Conservation (phyloP, 1,284 basidiomycete species). For the Termitomyces sp. region DNA sequence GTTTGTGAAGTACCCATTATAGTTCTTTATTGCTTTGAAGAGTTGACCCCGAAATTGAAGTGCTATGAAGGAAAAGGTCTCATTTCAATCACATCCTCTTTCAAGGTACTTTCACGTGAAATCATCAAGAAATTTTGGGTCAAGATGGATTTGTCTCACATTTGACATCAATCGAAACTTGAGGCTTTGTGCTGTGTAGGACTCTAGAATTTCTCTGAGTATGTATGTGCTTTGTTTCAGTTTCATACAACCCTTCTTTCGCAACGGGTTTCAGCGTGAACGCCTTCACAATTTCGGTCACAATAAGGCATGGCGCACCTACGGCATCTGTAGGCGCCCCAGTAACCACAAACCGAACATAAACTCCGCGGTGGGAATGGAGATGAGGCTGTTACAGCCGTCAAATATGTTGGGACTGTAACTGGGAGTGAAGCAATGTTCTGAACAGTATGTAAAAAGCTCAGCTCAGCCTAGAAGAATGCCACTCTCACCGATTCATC, state of each 20-base stretch:
- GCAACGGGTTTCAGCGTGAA: slow-evolving; percentile 39
- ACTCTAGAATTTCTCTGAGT: neutral
- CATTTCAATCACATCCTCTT: too few species aligned
- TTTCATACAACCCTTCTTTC: slow-evolving; percentile 32
- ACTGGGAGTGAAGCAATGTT: slow-evolving; percentile 51
- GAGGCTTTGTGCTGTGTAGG: neutral
- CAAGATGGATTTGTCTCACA: too few species aligned
- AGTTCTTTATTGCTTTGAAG: too few species aligned
- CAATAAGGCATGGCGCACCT: slow-evolving; percentile 39
- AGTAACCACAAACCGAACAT: slow-evolving; percentile 39
- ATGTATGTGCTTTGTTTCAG: neutral
- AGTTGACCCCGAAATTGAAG: too few species aligned
- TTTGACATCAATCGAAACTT: too few species aligned
- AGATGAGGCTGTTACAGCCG: slow-evolving; percentile 28
- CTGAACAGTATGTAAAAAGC: slow-evolving; percentile 31
- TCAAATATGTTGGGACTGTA: slow-evolving; percentile 37
- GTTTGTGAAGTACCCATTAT: too few species aligned
- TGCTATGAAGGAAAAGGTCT: too few species aligned
- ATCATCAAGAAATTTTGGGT: too few species aligned
- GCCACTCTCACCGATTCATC: slow-evolving; percentile 69
- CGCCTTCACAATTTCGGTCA: slow-evolving; percentile 35
- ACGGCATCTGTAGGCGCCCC: slow-evolving; percentile 36
- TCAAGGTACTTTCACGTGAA: too few species aligned
- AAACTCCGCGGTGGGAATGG: slow-evolving; percentile 33
- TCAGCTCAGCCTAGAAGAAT: slow-evolving; percentile 2